These are phyloP conservation scores for Viola odorata DNA, from an alignment of 345 rosid species.

Conservation along the genomic window DNA sequence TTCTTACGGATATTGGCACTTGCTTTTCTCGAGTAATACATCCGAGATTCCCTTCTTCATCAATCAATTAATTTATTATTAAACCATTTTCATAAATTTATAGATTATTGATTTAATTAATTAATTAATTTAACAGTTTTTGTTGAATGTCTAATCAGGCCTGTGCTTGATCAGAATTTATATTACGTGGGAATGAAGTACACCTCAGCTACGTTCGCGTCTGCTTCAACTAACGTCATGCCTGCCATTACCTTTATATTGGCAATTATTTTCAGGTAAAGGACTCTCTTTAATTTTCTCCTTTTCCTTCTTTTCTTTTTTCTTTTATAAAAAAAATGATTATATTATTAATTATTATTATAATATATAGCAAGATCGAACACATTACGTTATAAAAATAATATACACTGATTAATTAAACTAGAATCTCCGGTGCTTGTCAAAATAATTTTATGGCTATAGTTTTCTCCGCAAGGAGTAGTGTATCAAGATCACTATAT, in stretches of 20 bases:
- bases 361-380: too few species aligned
- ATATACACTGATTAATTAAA: too few species aligned
- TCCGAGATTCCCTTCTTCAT: constrained; percentile 8
- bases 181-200: constrained; percentile 77
- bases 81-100: not conserved
- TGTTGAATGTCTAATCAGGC: constrained; percentile 40
- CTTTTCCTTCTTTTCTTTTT: too few species aligned
- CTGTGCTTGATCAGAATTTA: constrained; percentile 82
- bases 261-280: constrained; percentile 81
- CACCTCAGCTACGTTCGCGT: constrained; percentile 80
- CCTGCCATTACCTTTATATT: constrained; percentile 82
- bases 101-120: not conserved
- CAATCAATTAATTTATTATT: not conserved
- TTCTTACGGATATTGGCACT: constrained; percentile 70
- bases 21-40: constrained; percentile 72
- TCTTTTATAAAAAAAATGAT: too few species aligned
- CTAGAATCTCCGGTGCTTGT: too few species aligned
- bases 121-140: not conserved
- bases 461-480: too few species aligned
- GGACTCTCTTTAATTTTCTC: not conserved
- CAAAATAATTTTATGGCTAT: too few species aligned
- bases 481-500: too few species aligned
- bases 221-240: constrained; percentile 62
- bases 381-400: too few species aligned
- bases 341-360: too few species aligned